Conservation (phyloP, 768 basidiomycete species). For the Boletus barrowsii region DNA sequence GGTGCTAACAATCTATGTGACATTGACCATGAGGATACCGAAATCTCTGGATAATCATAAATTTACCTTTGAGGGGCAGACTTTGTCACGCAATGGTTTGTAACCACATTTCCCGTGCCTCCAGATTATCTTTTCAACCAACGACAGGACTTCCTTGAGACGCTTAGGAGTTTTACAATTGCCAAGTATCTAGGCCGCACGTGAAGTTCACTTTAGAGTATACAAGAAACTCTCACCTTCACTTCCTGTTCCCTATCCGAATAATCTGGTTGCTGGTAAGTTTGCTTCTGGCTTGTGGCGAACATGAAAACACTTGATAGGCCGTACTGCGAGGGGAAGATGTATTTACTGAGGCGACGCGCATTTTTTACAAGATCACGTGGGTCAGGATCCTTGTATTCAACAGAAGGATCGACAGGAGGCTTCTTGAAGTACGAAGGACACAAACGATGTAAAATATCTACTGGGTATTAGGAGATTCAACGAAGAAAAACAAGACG, state of each 20-base stretch:
- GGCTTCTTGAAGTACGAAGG: constrained; percentile 40
- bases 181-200: constrained; percentile 35
- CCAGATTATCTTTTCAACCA: constrained; percentile 62
- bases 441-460: constrained; percentile 60
- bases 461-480: constrained; percentile 35
- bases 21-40: not conserved
- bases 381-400: constrained; percentile 44
- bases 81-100: constrained; percentile 53
- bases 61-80: constrained; percentile 77
- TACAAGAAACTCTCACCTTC: constrained; percentile 40
- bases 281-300: constrained; percentile 21
- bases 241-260: constrained; percentile 67
- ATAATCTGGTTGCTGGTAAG: constrained; percentile 47
- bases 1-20: constrained; percentile 37
- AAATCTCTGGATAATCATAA: not conserved
- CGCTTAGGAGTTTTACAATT: constrained; percentile 70
- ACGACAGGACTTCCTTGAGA: constrained; percentile 49
- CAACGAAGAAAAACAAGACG: not conserved
- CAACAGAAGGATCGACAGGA: constrained; percentile 19
- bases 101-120: constrained; percentile 71
- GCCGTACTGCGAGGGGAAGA: constrained; percentile 81
- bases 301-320: constrained; percentile 56
- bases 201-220: not conserved
- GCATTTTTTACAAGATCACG: constrained; percentile 46
- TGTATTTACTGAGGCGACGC: constrained; percentile 71